Evolutionary conservation across 1,284 basidiomycete species (phyloP).

Genomic region (Sanguinoderma infundibulare): DNA sequence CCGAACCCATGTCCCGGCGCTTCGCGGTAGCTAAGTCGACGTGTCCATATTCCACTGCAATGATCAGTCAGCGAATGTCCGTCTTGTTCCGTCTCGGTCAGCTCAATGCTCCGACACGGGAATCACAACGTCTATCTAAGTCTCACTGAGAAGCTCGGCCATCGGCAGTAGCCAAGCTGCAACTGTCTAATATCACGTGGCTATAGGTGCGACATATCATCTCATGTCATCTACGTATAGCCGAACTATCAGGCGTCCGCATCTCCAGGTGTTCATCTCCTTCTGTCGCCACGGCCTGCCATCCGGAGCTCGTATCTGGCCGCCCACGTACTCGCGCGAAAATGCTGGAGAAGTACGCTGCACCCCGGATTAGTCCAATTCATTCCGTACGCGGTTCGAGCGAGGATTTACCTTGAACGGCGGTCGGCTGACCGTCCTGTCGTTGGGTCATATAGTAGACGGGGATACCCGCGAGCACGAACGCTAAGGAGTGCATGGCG

Average conservation of each 20-base stretch:
- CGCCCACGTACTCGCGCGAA: slow-evolving; percentile 53
- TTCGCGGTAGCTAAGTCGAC: slow-evolving; percentile 22
- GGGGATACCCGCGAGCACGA: slow-evolving; percentile 78
- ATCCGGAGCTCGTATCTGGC: slow-evolving; percentile 60
- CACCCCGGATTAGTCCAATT: slow-evolving; percentile 7
- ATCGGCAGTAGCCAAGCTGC: background rate
- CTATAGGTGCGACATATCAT: too few relatives aligned
- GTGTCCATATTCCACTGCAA: background rate
- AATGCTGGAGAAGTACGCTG: slow-evolving; percentile 49
- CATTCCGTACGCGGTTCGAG: slow-evolving; percentile 1
- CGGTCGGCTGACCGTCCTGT: slow-evolving; percentile 45
- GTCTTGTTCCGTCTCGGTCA: background rate
- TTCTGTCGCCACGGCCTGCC: slow-evolving; percentile 77
- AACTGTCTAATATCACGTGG: background rate
- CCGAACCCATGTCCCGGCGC: slow-evolving; percentile 11
- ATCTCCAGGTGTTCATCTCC: slow-evolving; percentile 74
- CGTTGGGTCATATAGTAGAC: slow-evolving; percentile 83
- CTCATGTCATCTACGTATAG: slow-evolving; percentile 9
- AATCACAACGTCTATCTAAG: too few relatives aligned
- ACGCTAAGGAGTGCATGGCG: slow-evolving; percentile 46
- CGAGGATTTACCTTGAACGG: slow-evolving; percentile 29
- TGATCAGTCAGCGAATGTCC: slow-evolving; percentile 10
- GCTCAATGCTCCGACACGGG: too few relatives aligned
- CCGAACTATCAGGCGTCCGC: slow-evolving; percentile 34
- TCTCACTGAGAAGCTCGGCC: background rate